Evolutionary conservation across 2,329 filamentous ascomycete species (phyloP).

Genomic region (Sphaceloma murrayae): DNA sequence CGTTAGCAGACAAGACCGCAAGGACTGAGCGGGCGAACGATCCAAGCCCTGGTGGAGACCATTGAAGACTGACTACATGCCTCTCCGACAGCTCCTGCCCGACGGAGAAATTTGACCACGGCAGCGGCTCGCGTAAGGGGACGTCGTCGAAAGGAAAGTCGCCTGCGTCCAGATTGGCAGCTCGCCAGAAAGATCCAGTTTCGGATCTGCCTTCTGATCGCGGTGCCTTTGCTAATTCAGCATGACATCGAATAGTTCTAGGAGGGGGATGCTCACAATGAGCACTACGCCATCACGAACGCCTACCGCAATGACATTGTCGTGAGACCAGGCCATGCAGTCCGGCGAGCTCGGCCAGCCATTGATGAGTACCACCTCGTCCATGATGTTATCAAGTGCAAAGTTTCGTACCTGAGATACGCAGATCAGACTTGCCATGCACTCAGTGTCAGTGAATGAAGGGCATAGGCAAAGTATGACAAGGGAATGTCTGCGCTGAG

Average conservation of each 20-base stretch:
- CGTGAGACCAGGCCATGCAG: slow-evolving; percentile 50
- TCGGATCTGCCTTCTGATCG: slow-evolving; percentile 26
- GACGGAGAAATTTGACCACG: slow-evolving; percentile 42
- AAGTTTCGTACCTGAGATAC: too few species aligned
- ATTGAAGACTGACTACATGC: slow-evolving; percentile 41
- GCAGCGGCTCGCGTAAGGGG: slow-evolving; percentile 37
- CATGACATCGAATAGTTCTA: neutral
- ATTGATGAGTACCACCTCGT: neutral
- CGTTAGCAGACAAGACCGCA: slow-evolving; percentile 47
- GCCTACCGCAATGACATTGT: slow-evolving; percentile 49
- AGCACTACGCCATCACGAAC: slow-evolving; percentile 48
- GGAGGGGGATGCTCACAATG: slow-evolving; percentile 30
- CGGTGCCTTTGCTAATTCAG: slow-evolving; percentile 14
- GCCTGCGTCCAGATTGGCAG: slow-evolving; percentile 39
- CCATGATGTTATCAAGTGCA: slow-evolving; percentile 1
- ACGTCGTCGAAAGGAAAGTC: slow-evolving; percentile 44
- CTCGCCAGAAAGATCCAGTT: slow-evolving; percentile 28
- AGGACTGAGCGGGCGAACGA: slow-evolving; percentile 46
- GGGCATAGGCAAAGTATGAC: too few species aligned
- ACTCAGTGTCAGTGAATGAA: too few species aligned
- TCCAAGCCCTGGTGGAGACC: slow-evolving; percentile 49
- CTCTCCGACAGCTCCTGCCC: slow-evolving; percentile 50
- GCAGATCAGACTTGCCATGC: too few species aligned
- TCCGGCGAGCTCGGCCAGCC: slow-evolving; percentile 42
- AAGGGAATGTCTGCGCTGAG: too few species aligned